phyloP scores from a whole-genome alignment of 2,329 filamentous ascomycete genomes.

The Apiospora kogelbergensis region DNA sequence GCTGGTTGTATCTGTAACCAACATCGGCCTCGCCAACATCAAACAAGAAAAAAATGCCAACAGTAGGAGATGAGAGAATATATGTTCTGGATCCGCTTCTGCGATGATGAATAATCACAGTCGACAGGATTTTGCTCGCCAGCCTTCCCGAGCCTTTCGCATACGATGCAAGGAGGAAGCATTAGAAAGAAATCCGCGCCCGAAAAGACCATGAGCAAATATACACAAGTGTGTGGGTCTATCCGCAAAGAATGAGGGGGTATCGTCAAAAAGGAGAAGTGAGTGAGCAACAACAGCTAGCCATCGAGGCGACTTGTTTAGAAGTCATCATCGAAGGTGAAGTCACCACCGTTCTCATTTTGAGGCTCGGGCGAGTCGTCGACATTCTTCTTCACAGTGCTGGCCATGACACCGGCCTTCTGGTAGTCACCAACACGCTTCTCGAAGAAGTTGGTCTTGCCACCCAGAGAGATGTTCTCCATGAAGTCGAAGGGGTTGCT shows the following conservation, averaged over 20 bases:
- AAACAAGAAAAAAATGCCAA: conserved; percentile 9
- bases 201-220: conserved; percentile 10
- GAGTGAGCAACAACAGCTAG: conserved; percentile 18
- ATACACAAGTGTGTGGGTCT: conserved; percentile 15
- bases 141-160: conserved; percentile 8
- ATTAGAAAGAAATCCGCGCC: conserved; percentile 10
- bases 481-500: conserved; percentile 99
- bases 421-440: conserved; percentile 99
- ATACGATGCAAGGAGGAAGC: conserved; percentile 6
- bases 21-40: conserved; percentile 8
- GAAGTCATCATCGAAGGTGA: conserved; percentile 96
- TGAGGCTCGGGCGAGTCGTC: conserved; percentile 48
- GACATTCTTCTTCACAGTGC: conserved; percentile 68
- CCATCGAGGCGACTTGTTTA: conserved; percentile 49
- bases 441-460: conserved; percentile 99
- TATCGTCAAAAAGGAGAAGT: conserved; percentile 22
- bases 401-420: conserved; percentile 98
- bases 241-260: conserved; percentile 19
- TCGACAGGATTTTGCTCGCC: conserved; percentile 12
- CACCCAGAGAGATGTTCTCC: conserved; percentile 98
- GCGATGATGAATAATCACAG: not conserved
- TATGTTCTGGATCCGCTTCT: not conserved
- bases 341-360: conserved; percentile 70
- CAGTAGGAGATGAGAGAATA: conserved; percentile 9
- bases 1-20: conserved; percentile 4